A percentile compares a stretch with the other conserved stretches of the same genome.
phyloP scores from a whole-genome alignment of 2,329 filamentous ascomycete genomes.

The Alternaria novae-zelandiae region DNA sequence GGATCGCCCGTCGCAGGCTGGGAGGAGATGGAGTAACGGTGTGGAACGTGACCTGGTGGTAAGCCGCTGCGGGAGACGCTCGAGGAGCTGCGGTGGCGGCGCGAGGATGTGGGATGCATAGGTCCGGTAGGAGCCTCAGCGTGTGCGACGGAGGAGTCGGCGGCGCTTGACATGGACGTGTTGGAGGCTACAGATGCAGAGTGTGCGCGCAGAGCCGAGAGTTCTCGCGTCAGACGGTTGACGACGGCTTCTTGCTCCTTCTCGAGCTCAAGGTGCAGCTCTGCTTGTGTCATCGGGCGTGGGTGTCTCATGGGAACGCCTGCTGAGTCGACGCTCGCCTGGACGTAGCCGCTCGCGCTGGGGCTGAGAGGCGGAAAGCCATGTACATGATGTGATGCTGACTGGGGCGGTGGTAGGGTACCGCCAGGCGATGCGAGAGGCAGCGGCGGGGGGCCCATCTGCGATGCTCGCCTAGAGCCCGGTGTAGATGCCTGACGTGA shows the following conservation, averaged over 20 bases:
- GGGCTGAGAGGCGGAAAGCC: slow-evolving; percentile 48
- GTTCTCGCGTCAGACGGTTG: slow-evolving; percentile 89
- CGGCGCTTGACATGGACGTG: slow-evolving; percentile 40
- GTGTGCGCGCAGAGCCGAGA: slow-evolving; percentile 78
- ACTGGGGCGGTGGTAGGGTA: slow-evolving; percentile 26
- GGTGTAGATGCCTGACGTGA: slow-evolving; percentile 33
- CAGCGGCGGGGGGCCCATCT: slow-evolving; percentile 52
- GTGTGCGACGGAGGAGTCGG: slow-evolving; percentile 55
- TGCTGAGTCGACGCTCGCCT: slow-evolving; percentile 45
- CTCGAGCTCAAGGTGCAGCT: slow-evolving; percentile 87
- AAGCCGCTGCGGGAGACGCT: slow-evolving; percentile 54
- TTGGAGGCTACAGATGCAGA: slow-evolving; percentile 69
- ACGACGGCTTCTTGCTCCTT: slow-evolving; percentile 96
- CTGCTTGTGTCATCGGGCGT: slow-evolving; percentile 83
- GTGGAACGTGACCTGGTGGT: slow-evolving; percentile 30
- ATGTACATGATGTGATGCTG: slow-evolving; percentile 34
- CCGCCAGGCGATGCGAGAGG: slow-evolving; percentile 49
- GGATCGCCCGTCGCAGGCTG: slow-evolving; percentile 35
- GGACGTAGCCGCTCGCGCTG: slow-evolving; percentile 27
- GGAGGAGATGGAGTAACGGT: slow-evolving; percentile 43
- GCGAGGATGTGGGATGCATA: slow-evolving; percentile 60
- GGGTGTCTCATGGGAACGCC: slow-evolving; percentile 82
- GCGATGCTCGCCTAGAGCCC: slow-evolving; percentile 45
- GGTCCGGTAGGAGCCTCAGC: slow-evolving; percentile 54
- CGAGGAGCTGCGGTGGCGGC: slow-evolving; percentile 63